A percentile compares a stretch with the other conserved stretches of the same genome.
Conservation (phyloP, 2,329 filamentous ascomycete species). For the Hymenoscyphus fraxineus region DNA sequence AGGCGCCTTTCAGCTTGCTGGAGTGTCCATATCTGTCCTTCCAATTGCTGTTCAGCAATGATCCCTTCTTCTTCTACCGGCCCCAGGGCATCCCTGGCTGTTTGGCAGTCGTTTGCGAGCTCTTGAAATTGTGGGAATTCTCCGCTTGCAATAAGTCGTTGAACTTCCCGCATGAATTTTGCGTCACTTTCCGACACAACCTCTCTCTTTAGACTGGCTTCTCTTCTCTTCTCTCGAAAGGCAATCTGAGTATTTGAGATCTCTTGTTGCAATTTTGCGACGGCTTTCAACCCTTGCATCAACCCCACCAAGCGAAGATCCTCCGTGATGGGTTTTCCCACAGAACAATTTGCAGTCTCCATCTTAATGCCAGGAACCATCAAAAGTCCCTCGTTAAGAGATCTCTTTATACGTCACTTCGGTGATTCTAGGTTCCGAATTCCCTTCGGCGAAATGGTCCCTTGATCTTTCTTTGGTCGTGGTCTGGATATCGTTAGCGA, state of each 20-base stretch:
- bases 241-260: constrained; percentile 19
- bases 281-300: constrained; percentile 15
- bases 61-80: constrained; percentile 25
- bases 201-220: constrained; percentile 23
- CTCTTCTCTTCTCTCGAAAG: constrained; percentile 24
- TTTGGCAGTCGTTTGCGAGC: constrained; percentile 22
- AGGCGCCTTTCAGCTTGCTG: constrained; percentile 20
- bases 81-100: constrained; percentile 25
- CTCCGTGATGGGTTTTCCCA: constrained; percentile 4
- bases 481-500: constrained; percentile 2
- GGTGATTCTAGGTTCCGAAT: neutral
- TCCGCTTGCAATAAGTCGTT: constrained; percentile 17
- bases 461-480: neutral
- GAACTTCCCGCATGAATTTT: constrained; percentile 27
- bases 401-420: neutral
- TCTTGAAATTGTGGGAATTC: constrained; percentile 15
- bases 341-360: constrained; percentile 4
- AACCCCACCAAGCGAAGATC: constrained; percentile 17
- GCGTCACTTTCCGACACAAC: constrained; percentile 23
- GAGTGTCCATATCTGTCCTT: constrained; percentile 24
- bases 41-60: constrained; percentile 21
- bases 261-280: constrained; percentile 18
- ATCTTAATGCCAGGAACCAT: neutral
- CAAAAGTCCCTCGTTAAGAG: neutral
- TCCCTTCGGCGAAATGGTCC: neutral